These are phyloP conservation scores for Xylariaceae sp. DNA, from an alignment of 2,329 filamentous ascomycete genomes.

Conservation along the genomic window DNA sequence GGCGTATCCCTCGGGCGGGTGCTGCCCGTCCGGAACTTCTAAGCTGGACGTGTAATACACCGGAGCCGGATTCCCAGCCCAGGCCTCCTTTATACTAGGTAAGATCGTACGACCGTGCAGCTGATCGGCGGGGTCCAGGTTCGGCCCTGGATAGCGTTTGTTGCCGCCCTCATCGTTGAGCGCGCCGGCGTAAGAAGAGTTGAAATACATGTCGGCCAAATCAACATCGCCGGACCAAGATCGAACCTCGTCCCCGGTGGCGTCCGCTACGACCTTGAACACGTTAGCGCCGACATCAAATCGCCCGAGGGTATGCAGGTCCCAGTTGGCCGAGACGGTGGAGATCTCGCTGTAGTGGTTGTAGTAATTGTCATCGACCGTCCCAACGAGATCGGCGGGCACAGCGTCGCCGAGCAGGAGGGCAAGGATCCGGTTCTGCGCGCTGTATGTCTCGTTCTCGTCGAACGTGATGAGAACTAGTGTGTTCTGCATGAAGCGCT, in stretches of 20 bases:
- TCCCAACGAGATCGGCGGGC: constrained; percentile 64
- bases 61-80: constrained; percentile 41
- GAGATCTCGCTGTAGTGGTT: constrained; percentile 72
- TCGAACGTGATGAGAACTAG: constrained; percentile 79
- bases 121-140: constrained; percentile 37
- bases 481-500: constrained; percentile 74
- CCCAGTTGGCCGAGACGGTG: constrained; percentile 72
- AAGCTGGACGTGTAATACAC: constrained; percentile 47
- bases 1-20: constrained; percentile 45
- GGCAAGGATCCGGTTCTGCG: constrained; percentile 69
- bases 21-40: constrained; percentile 46
- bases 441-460: constrained; percentile 71
- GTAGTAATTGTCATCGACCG: constrained; percentile 70
- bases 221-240: constrained; percentile 38
- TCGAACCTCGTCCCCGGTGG: constrained; percentile 59
- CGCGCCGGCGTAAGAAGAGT: constrained; percentile 56
- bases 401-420: constrained; percentile 77
- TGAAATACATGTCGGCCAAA: constrained; percentile 51
- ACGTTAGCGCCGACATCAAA: constrained; percentile 75
- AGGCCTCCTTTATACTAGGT: constrained; percentile 42
- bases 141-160: constrained; percentile 43
- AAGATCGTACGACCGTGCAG: constrained; percentile 40
- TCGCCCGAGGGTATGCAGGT: constrained; percentile 68
- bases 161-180: constrained; percentile 45
- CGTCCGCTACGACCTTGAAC: constrained; percentile 61